phyloP scores from a whole-genome alignment of 805 yeast genomes.

The Sungouiella thailandica region DNA sequence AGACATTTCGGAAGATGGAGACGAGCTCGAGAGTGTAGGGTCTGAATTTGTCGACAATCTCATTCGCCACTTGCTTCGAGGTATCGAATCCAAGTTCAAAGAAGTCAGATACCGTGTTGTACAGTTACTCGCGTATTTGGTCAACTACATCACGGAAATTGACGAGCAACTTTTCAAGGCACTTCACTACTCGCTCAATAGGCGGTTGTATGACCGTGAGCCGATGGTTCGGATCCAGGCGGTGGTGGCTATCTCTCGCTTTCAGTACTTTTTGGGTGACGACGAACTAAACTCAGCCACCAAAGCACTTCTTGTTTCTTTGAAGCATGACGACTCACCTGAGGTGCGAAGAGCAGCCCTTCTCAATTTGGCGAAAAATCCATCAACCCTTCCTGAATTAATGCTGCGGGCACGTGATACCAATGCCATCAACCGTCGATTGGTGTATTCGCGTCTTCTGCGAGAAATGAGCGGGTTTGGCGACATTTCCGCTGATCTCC shows the following conservation, averaged over 20 bases:
- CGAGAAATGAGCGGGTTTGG: slow-evolving; percentile 56
- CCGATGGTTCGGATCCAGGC: slow-evolving; percentile 80
- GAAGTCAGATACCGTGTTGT: slow-evolving; percentile 76
- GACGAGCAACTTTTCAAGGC: slow-evolving; percentile 66
- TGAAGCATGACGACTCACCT: slow-evolving; percentile 76
- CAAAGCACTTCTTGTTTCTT: slow-evolving; percentile 37
- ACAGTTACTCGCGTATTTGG: slow-evolving; percentile 66
- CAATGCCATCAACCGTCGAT: slow-evolving; percentile 64
- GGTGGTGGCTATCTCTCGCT: slow-evolving; percentile 67
- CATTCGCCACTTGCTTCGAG: slow-evolving; percentile 66
- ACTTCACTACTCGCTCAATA: slow-evolving; percentile 54
- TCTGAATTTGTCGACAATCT: slow-evolving; percentile 55
- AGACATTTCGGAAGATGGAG: slow-evolving; percentile 30
- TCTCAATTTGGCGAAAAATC: slow-evolving; percentile 57
- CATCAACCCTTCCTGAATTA: slow-evolving; percentile 49
- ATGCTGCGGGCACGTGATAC: slow-evolving; percentile 81
- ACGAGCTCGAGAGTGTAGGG: slow-evolving; percentile 34
- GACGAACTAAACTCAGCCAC: slow-evolving; percentile 19
- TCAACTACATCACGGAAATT: slow-evolving; percentile 69
- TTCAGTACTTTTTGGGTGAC: slow-evolving; percentile 47
- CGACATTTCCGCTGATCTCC: slow-evolving; percentile 43
- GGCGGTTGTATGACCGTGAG: slow-evolving; percentile 72
- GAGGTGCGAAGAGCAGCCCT: slow-evolving; percentile 87
- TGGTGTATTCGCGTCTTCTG: slow-evolving; percentile 64
- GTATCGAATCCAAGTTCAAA: slow-evolving; percentile 71